Conservation (phyloP, 345 rosid genomes). For the Syzygium aqueum region DNA sequence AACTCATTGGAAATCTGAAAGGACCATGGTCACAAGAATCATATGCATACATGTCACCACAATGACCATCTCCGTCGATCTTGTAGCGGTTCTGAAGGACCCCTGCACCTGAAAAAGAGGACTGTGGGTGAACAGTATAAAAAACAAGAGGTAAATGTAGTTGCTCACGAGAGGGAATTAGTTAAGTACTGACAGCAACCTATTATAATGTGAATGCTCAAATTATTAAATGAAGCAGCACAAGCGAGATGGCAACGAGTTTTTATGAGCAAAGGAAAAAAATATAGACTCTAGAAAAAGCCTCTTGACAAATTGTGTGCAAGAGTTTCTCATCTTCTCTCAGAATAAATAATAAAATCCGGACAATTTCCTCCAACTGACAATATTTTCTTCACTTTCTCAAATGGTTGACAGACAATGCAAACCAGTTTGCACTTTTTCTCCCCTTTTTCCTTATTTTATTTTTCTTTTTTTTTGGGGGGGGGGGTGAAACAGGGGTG, state of each 20-base stretch:
- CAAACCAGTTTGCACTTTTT: neutral
- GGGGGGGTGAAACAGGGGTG: neutral
- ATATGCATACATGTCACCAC: conserved; percentile 51
- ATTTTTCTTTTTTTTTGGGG: neutral
- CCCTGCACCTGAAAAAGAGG: conserved; percentile 30
- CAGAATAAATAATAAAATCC: neutral
- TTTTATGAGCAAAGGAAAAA: neutral
- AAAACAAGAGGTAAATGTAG: neutral
- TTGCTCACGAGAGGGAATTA: neutral
- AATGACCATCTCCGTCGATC: conserved; percentile 38
- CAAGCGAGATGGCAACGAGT: neutral
- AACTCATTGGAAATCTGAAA: neutral
- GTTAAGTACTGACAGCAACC: neutral
- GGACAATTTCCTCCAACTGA: neutral
- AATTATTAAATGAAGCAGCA: neutral
- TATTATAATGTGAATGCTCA: neutral
- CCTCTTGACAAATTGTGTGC: neutral
- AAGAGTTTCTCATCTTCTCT: neutral
- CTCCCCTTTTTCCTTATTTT: neutral
- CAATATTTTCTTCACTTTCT: neutral
- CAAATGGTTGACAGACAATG: neutral
- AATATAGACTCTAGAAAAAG: neutral
- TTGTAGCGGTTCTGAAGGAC: conserved; percentile 65
- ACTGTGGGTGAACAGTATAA: neutral
- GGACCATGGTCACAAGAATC: neutral